Conservation (phyloP, 2,329 filamentous ascomycete species). For the Sodiomyces alkalinus region DNA sequence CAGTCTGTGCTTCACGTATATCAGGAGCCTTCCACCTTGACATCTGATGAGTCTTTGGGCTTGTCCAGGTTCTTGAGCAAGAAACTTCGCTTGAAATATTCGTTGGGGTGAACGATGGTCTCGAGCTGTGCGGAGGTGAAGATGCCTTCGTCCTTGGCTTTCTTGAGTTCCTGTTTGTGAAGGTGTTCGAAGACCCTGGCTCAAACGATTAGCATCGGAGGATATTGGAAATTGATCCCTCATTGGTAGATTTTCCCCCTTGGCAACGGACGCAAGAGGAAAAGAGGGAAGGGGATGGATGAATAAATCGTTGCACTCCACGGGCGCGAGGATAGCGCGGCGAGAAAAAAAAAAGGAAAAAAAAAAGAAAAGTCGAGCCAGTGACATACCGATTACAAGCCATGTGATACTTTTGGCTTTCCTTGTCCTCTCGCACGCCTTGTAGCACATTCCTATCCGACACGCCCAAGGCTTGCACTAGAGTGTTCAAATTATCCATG, state of each 20-base stretch:
- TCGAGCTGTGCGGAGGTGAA: constrained; percentile 68
- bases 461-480: constrained; percentile 69
- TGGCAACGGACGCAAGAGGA: not conserved
- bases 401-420: constrained; percentile 79
- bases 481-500: constrained; percentile 63
- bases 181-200: constrained; percentile 76
- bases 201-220: too few species aligned
- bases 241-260: not conserved
- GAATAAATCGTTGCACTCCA: too few species aligned
- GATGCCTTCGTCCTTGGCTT: constrained; percentile 57
- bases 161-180: constrained; percentile 65
- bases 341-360: not conserved
- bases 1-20: too few species aligned
- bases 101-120: constrained; percentile 93
- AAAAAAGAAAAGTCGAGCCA: constrained; percentile 1
- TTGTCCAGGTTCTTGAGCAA: constrained; percentile 65
- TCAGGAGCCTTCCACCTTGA: constrained; percentile 35
- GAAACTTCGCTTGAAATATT: constrained; percentile 94
- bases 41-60: constrained; percentile 27
- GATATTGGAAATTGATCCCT: constrained; percentile 1
- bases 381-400: constrained; percentile 68
- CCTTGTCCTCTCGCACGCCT: constrained; percentile 77
- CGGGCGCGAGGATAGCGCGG: too few species aligned
- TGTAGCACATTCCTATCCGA: constrained; percentile 62
- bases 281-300: not conserved